These are phyloP conservation scores for Lepidium campestre DNA, from an alignment of 441 rosid species.

Conservation along the genomic window DNA sequence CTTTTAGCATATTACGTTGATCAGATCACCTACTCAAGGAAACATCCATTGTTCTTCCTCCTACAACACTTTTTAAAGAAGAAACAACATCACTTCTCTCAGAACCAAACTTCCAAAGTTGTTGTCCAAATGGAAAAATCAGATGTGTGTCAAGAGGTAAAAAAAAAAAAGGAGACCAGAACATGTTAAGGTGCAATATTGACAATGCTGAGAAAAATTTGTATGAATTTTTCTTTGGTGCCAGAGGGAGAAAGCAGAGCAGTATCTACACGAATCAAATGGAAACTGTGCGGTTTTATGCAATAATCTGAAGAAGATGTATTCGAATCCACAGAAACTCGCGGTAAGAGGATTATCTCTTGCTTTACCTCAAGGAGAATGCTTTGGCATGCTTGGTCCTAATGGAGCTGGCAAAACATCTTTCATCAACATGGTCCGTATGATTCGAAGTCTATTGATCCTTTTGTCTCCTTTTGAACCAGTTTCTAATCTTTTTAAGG, in stretches of 20 bases:
- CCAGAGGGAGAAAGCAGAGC: conserved; percentile 87
- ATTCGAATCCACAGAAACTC: conserved; percentile 73
- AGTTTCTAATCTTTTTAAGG: not conserved
- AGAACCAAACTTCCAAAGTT: conserved; percentile 63
- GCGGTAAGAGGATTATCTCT: conserved; percentile 88
- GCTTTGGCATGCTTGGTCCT: conserved; percentile 97
- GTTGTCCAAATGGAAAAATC: conserved; percentile 69
- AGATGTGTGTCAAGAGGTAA: conserved; percentile 88
- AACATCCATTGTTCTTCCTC: conserved; percentile 58
- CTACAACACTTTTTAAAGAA: conserved; percentile 35
- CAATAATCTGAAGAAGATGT: conserved; percentile 70
- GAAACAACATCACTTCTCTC: conserved; percentile 32
- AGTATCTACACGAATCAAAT: conserved; percentile 55
- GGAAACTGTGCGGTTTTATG: conserved; percentile 54
- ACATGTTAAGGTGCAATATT: not conserved
- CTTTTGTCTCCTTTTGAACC: not conserved
- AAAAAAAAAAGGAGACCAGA: not conserved
- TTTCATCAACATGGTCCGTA: conserved; percentile 79
- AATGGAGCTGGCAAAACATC: conserved; percentile 99
- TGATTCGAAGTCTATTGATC: not conserved
- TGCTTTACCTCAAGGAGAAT: conserved; percentile 86
- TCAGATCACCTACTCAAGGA: conserved; percentile 55
- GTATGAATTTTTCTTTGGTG: not conserved
- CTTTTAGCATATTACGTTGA: conserved; percentile 64
- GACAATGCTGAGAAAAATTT: not conserved